phyloP scores from a whole-genome alignment of 768 basidiomycete species.

The Tulasnella sp. region DNA sequence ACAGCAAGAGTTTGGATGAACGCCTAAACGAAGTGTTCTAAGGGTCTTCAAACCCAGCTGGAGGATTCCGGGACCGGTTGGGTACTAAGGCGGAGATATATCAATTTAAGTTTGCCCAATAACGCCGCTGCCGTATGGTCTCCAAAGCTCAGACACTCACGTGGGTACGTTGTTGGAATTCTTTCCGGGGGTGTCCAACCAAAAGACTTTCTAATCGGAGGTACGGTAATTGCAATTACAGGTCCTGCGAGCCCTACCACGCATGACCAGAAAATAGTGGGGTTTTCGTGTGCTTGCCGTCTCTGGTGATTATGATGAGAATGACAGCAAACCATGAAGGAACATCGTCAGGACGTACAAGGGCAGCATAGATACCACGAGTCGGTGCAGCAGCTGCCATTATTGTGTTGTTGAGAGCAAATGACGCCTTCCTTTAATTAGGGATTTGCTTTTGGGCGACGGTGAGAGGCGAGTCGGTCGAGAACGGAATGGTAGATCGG shows the following conservation, averaged over 20 bases:
- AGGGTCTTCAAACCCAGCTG: constrained; percentile 17
- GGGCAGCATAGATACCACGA: constrained; percentile 4
- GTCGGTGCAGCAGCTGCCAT: constrained; percentile 6
- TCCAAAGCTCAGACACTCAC: neutral
- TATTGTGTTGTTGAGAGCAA: neutral
- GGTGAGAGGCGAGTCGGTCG: too few relatives aligned
- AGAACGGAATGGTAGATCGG: neutral
- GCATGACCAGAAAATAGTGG: constrained; percentile 30
- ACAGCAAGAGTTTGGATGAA: too few relatives aligned
- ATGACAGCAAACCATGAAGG: neutral
- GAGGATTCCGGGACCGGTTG: constrained; percentile 14
- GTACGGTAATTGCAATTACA: constrained; percentile 27
- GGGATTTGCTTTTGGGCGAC: too few relatives aligned
- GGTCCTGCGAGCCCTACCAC: constrained; percentile 27
- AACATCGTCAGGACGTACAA: neutral
- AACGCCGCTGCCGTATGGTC: neutral
- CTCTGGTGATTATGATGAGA: constrained; percentile 21
- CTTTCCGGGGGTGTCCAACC: constrained; percentile 15
- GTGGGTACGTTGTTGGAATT: constrained; percentile 16
- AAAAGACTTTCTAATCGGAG: constrained; percentile 25
- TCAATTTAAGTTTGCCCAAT: neutral
- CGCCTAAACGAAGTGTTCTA: too few relatives aligned
- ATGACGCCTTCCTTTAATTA: too few relatives aligned
- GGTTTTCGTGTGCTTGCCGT: constrained; percentile 29
- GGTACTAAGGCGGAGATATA: neutral